A percentile compares a stretch with the other conserved stretches of the same genome.
Evolutionary conservation across 2,329 filamentous ascomycete genomes (phyloP).

Genomic region (Raffaelea ambrosiae): DNA sequence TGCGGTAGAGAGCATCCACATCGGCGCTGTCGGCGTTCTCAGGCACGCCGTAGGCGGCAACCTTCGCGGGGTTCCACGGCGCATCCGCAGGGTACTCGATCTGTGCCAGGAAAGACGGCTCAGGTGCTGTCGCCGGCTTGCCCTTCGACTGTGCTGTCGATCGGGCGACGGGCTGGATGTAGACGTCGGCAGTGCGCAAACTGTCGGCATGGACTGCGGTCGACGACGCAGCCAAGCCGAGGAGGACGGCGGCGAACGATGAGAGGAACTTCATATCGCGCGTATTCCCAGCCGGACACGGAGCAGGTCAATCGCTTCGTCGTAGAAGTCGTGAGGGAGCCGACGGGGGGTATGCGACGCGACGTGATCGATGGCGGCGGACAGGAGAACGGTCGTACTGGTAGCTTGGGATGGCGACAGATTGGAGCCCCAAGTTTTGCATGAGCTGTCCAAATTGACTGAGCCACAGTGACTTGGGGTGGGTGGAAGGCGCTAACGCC

Average conservation of each 20-base stretch:
- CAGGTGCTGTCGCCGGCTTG: conserved; percentile 20
- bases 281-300: too few relatives aligned
- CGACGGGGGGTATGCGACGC: too few relatives aligned
- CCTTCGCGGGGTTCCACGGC: conserved; percentile 25
- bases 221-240: conserved; percentile 5
- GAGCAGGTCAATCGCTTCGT: too few relatives aligned
- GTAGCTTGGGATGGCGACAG: too few relatives aligned
- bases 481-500: too few relatives aligned
- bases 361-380: too few relatives aligned
- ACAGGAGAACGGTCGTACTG: too few relatives aligned
- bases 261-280: conserved; percentile 4
- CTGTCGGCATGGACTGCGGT: too few relatives aligned
- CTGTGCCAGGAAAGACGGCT: conserved; percentile 37
- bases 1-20: conserved; percentile 35
- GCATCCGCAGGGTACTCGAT: conserved; percentile 44
- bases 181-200: conserved; percentile 35
- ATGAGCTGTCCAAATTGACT: too few relatives aligned
- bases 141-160: not conserved
- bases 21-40: not conserved
- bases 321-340: too few relatives aligned
- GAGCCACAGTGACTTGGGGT: too few relatives aligned
- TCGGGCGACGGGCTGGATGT: conserved; percentile 39
- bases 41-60: conserved; percentile 50
- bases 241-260: not conserved
- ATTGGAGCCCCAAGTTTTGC: too few relatives aligned